Base-by-base conservation (phyloP, 805 yeast species). In the Kodamaea kaohsiungensis region DNA sequence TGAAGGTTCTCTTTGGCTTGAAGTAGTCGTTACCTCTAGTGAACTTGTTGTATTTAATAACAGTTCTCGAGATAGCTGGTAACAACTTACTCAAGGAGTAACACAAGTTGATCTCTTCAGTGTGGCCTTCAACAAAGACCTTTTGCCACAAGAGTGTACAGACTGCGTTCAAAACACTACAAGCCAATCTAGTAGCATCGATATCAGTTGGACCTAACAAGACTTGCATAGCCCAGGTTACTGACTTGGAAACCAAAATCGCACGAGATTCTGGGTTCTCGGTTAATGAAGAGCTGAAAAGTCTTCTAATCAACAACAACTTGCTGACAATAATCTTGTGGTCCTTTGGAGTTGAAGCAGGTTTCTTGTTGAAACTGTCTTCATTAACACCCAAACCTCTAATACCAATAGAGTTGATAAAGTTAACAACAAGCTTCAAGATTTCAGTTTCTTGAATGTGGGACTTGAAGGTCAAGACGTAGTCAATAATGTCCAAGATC, bases 181-280 rank as follows among this genome's bases (percentile, higher is more conserved):
- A 78, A 0, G 91, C 87, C 57, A 88, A 70, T 67, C 96, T 78
- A 1, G 85, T 65, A 15, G 87, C 81, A 45, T 84, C 89, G 19
- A 84, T 59, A 61, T 83, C 88, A 16, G 70, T 69, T 1, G 80
- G 76, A 6, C 82, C 79, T 38, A 74, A 63, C 43, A 84, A 78
- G 7, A 86, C 82, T 51, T 84, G 83, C 68, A 87, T 71, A 0
- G 86, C 69, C 86, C 89, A 82, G 25, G 72, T 72, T 7, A 86
- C 75, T 25, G 84, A 64, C 45, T 74, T 69, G 13, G 77, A 66
- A 33, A 84, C 68, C 61, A 87, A 75, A 8, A 65, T 58, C 10
- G 70, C 69, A 48, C 78, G 60, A 9, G 71, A 53, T 55, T 56
- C 63, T 35, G 64, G 59, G 48, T 59, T 64, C 33, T 60, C 64